Conservation (phyloP, 2,329 filamentous ascomycete species). For the Ophiostoma himal-ulmi region DNA sequence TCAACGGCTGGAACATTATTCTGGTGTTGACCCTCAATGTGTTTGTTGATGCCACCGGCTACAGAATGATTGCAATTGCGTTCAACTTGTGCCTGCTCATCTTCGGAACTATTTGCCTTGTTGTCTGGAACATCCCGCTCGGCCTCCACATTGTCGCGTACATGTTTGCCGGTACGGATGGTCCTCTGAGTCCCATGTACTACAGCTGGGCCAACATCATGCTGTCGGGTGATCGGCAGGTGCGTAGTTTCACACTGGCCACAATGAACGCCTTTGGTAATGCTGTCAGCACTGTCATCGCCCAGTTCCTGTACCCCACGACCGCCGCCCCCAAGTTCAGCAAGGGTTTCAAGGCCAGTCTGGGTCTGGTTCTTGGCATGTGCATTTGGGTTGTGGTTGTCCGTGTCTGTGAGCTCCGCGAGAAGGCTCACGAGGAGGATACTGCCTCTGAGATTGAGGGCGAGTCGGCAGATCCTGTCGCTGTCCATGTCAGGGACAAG, state of each 20-base stretch:
- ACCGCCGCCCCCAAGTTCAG: slow-evolving; percentile 32
- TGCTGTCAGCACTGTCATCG: slow-evolving; percentile 32
- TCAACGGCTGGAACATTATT: slow-evolving; percentile 32
- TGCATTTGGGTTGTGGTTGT: slow-evolving; percentile 21
- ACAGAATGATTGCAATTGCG: slow-evolving; percentile 31
- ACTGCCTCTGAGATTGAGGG: background rate
- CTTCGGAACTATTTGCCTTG: slow-evolving; percentile 33
- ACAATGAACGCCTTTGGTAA: slow-evolving; percentile 31
- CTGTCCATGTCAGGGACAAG: background rate
- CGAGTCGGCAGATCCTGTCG: background rate
- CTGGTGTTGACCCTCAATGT: slow-evolving; percentile 29
- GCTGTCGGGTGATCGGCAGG: slow-evolving; percentile 27
- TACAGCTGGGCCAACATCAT: slow-evolving; percentile 28
- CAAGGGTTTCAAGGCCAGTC: slow-evolving; percentile 31
- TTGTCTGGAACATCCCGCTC: slow-evolving; percentile 32
- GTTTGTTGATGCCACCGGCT: slow-evolving; percentile 33
- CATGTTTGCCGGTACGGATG: slow-evolving; percentile 35
- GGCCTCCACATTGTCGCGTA: slow-evolving; percentile 34
- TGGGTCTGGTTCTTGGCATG: slow-evolving; percentile 26
- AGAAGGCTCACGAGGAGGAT: slow-evolving; percentile 7
- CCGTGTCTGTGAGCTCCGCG: slow-evolving; percentile 18
- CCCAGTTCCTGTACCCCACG: slow-evolving; percentile 34
- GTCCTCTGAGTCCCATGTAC: slow-evolving; percentile 35
- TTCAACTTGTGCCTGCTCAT: slow-evolving; percentile 27
- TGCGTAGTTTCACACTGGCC: slow-evolving; percentile 29